These are phyloP conservation scores for Monosporascus cannonballus DNA, from an alignment of 2,329 filamentous ascomycete species.

Conservation along the genomic window DNA sequence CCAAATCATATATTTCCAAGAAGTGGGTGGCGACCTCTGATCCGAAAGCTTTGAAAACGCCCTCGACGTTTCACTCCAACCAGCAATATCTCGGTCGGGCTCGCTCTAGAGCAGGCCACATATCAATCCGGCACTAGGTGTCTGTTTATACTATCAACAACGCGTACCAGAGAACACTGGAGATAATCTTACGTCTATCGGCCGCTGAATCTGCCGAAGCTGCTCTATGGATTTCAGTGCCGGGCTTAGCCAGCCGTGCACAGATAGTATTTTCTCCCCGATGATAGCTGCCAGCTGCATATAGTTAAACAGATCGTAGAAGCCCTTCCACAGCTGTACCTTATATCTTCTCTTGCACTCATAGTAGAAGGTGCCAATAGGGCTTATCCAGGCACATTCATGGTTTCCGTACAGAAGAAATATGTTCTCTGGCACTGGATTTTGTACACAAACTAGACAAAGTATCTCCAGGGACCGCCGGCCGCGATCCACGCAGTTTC, in stretches of 20 bases:
- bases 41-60: constrained; percentile 97
- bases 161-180: constrained; percentile 3
- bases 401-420: constrained; percentile 98
- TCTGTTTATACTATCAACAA: constrained; percentile 48
- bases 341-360: constrained; percentile 99
- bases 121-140: constrained; percentile 92
- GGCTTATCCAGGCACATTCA: constrained; percentile 97
- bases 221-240: constrained; percentile 99
- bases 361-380: constrained; percentile 98
- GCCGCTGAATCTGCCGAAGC: constrained; percentile 96
- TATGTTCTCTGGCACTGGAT: constrained; percentile 99
- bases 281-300: constrained; percentile 97
- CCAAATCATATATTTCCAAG: constrained; percentile 98
- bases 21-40: constrained; percentile 95
- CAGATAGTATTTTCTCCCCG: constrained; percentile 99
- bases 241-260: constrained; percentile 96
- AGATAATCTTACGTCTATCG: constrained; percentile 77
- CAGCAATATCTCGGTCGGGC: constrained; percentile 97
- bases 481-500: constrained; percentile 96
- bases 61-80: constrained; percentile 98
- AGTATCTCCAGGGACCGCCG: constrained; percentile 99
- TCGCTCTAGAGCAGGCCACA: constrained; percentile 98
- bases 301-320: constrained; percentile 99
- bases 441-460: constrained; percentile 96
- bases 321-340: constrained; percentile 99